These are phyloP conservation scores for Dioszegia hungarica DNA, from an alignment of 768 basidiomycete species.

Conservation along the genomic window DNA sequence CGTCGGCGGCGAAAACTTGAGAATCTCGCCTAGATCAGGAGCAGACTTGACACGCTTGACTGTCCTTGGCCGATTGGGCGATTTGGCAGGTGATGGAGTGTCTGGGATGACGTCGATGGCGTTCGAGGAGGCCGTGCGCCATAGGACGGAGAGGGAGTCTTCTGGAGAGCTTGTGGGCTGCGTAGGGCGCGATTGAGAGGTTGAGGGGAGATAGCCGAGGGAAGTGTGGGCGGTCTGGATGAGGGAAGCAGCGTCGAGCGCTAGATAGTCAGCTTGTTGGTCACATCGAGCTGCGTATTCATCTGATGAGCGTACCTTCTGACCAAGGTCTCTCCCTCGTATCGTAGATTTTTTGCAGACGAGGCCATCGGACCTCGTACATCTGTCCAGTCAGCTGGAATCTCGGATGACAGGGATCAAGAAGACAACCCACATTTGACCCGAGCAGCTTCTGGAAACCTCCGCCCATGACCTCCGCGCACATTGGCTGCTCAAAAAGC, in stretches of 20 bases:
- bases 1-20: slow-evolving; percentile 17
- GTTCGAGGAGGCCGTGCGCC: slow-evolving; percentile 16
- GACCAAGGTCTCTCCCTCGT: slow-evolving; percentile 62
- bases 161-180: slow-evolving; percentile 10
- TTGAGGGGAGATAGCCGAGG: slow-evolving; percentile 19
- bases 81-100: slow-evolving; percentile 8
- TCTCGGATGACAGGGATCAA: neutral
- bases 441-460: slow-evolving; percentile 69
- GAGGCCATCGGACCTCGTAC: slow-evolving; percentile 79
- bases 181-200: neutral
- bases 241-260: slow-evolving; percentile 15
- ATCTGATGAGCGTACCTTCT: slow-evolving; percentile 54
- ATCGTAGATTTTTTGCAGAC: slow-evolving; percentile 67
- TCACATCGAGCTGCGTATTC: neutral
- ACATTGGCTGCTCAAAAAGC: slow-evolving; percentile 60
- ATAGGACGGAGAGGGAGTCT: slow-evolving; percentile 20
- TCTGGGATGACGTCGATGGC: slow-evolving; percentile 16
- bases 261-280: slow-evolving; percentile 5
- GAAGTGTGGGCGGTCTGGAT: slow-evolving; percentile 23
- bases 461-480: slow-evolving; percentile 72
- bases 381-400: slow-evolving; percentile 52
- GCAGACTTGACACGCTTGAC: slow-evolving; percentile 11
- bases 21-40: slow-evolving; percentile 12
- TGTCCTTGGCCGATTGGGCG: neutral
- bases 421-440: slow-evolving; percentile 54